phyloP scores from a whole-genome alignment of 441 rosid species.

The Gossypium schwendimanii region DNA sequence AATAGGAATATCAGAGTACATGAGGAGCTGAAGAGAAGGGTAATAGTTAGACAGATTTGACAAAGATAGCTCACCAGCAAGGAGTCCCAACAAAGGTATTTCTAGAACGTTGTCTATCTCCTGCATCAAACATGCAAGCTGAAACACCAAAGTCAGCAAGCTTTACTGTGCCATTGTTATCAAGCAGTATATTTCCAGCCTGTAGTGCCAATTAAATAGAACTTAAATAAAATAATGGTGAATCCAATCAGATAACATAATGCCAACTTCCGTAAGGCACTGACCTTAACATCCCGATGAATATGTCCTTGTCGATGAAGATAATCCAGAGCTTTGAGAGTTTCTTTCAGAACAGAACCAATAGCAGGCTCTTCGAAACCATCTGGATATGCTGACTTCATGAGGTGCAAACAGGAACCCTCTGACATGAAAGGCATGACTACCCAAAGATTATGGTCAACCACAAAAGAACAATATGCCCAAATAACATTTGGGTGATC shows the following conservation, averaged over 20 bases:
- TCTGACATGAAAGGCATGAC: slow-evolving; percentile 99
- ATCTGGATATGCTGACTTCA: slow-evolving; percentile 83
- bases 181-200: slow-evolving; percentile 96
- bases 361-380: slow-evolving; percentile 96
- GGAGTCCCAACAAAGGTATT: slow-evolving; percentile 95
- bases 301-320: slow-evolving; percentile 97
- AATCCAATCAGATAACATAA: slow-evolving; percentile 2
- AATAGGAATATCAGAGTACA: slow-evolving; percentile 6
- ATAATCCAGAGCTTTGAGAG: slow-evolving; percentile 91
- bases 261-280: slow-evolving; percentile 12
- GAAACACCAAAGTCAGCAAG: slow-evolving; percentile 98
- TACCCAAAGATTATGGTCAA: slow-evolving; percentile 85
- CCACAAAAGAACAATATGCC: slow-evolving; percentile 91
- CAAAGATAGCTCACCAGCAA: slow-evolving; percentile 62
- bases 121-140: slow-evolving; percentile 94
- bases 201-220: slow-evolving; percentile 24
- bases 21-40: not conserved
- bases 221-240: slow-evolving; percentile 11
- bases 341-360: slow-evolving; percentile 80
- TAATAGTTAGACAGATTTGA: not conserved
- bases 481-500: slow-evolving; percentile 90
- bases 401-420: slow-evolving; percentile 95
- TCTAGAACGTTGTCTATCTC: slow-evolving; percentile 59
- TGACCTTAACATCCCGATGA: slow-evolving; percentile 95
- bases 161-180: slow-evolving; percentile 72